These are phyloP conservation scores for Heliamphora exappendiculata DNA, from an alignment of 148 eudicot species.

Conservation along the genomic window DNA sequence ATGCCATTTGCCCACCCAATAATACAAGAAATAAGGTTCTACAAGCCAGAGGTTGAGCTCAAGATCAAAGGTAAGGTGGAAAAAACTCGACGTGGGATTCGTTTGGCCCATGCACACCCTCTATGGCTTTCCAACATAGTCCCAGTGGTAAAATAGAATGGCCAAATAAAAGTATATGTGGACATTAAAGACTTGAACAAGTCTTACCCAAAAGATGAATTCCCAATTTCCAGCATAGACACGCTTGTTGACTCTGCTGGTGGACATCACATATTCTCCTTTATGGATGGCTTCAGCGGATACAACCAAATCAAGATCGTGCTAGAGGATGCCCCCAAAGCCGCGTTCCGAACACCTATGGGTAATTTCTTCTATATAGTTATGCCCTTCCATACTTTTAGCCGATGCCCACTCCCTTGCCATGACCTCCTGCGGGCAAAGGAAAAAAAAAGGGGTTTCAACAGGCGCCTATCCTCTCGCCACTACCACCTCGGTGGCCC, in stretches of 20 bases:
- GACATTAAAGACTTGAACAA: neutral
- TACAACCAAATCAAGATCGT: neutral
- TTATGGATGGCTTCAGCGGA: neutral
- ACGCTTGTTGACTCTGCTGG: neutral
- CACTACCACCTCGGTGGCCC: too few species aligned
- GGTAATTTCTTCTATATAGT: neutral
- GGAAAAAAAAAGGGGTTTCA: too few species aligned
- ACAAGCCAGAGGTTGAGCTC: too few species aligned
- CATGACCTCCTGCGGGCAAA: too few species aligned
- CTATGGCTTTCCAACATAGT: neutral
- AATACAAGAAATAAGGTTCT: neutral
- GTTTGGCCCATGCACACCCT: neutral
- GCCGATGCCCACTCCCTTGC: too few species aligned
- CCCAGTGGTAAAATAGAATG: neutral
- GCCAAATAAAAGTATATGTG: neutral
- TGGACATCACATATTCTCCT: neutral
- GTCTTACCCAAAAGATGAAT: neutral
- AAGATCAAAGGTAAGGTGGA: neutral
- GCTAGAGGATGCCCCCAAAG: neutral
- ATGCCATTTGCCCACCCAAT: too few species aligned
- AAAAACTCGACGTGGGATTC: neutral
- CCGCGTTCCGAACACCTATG: neutral
- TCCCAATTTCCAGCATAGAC: neutral
- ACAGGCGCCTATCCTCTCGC: too few species aligned
- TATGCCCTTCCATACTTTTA: too few species aligned